Conservation (phyloP, 805 yeast species). For the Teunomyces kruisii region DNA sequence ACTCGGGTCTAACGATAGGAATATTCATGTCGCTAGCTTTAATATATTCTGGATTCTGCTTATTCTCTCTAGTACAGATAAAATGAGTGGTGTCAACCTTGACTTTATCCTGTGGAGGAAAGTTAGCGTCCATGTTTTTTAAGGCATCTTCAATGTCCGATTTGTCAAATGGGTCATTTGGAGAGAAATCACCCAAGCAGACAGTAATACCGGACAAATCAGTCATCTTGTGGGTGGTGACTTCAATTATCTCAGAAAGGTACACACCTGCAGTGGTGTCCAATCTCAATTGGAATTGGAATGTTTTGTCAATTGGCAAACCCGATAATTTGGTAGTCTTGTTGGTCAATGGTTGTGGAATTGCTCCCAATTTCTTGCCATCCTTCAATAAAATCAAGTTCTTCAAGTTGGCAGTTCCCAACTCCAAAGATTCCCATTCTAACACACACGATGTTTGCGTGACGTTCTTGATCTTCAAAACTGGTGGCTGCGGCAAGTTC, state of each 20-base stretch:
- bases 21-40: constrained; percentile 84
- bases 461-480: constrained; percentile 65
- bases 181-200: constrained; percentile 79
- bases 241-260: constrained; percentile 62
- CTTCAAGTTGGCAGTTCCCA: constrained; percentile 80
- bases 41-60: constrained; percentile 67
- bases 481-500: constrained; percentile 69
- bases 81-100: constrained; percentile 93
- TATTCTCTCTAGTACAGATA: constrained; percentile 61
- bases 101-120: constrained; percentile 69
- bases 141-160: constrained; percentile 64
- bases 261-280: constrained; percentile 90
- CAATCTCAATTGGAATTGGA: constrained; percentile 74
- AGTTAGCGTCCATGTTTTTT: constrained; percentile 70
- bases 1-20: constrained; percentile 93
- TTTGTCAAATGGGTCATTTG: constrained; percentile 43
- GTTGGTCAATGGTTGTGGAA: constrained; percentile 78
- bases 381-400: constrained; percentile 78
- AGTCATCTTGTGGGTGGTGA: constrained; percentile 93
- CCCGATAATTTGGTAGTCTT: constrained; percentile 89
- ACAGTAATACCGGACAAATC: constrained; percentile 90
- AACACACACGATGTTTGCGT: constrained; percentile 95
- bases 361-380: constrained; percentile 68
- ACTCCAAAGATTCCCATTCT: constrained; percentile 86
- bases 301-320: constrained; percentile 79